These are phyloP conservation scores for Exophiala bonariae DNA, from an alignment of 2,329 filamentous ascomycete species.

Conservation along the genomic window DNA sequence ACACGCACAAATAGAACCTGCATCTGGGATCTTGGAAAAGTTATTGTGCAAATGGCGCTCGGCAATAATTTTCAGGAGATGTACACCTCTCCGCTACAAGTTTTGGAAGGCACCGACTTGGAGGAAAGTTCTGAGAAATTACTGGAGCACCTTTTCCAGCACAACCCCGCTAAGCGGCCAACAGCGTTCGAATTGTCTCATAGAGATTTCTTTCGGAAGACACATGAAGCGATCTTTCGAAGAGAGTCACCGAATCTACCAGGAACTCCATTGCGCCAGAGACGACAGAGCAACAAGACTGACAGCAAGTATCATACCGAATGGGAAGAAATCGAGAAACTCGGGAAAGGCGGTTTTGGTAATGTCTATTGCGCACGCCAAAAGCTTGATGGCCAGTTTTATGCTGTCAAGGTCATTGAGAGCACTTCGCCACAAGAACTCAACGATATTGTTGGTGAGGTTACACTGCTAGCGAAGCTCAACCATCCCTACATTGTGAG, in stretches of 20 bases:
- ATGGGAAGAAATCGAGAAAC: constrained; percentile 82
- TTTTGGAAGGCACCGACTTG: constrained; percentile 62
- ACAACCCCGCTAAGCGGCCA: constrained; percentile 79
- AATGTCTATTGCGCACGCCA: constrained; percentile 95
- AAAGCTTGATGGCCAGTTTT: constrained; percentile 88
- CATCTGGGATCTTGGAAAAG: constrained; percentile 90
- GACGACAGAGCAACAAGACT: constrained; percentile 17
- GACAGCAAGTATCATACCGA: constrained; percentile 81
- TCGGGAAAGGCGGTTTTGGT: constrained; percentile 93
- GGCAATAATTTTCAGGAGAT: constrained; percentile 74
- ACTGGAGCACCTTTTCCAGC: constrained; percentile 78
- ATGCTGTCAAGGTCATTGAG: constrained; percentile 95
- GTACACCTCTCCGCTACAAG: constrained; percentile 67
- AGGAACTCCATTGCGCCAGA: constrained; percentile 11
- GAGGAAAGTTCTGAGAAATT: constrained; percentile 78
- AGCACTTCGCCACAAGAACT: constrained; percentile 70
- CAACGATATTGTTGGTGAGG: constrained; percentile 72
- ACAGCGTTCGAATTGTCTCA: constrained; percentile 69
- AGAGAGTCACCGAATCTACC: constrained; percentile 11
- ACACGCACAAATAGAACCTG: constrained; percentile 72
- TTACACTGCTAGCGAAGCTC: constrained; percentile 84
- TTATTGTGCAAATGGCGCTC: constrained; percentile 92
- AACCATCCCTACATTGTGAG: constrained; percentile 87
- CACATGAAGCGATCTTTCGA: constrained; percentile 21
- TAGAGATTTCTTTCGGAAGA: constrained; percentile 29